Conservation (phyloP, 2,329 filamentous ascomycete genomes). For the Mollisiaceae sp. region DNA sequence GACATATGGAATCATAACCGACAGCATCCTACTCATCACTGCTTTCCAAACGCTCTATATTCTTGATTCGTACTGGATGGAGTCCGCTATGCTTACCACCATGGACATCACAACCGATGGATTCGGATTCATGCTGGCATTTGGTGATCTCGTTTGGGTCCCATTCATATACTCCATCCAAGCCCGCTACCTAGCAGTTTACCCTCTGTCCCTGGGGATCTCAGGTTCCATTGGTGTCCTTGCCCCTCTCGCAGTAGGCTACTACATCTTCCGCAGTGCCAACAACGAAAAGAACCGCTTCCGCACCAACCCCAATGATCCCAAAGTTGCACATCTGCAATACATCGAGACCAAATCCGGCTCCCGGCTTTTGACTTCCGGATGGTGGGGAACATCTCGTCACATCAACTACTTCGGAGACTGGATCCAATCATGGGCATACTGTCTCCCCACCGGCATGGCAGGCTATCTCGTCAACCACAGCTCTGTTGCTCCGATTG, state of each 20-base stretch:
- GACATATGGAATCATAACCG: constrained; percentile 80
- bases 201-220: constrained; percentile 79
- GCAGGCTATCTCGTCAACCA: constrained; percentile 77
- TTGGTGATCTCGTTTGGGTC: constrained; percentile 92
- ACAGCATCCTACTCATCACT: constrained; percentile 83
- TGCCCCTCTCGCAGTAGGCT: constrained; percentile 73
- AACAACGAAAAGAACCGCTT: constrained; percentile 97
- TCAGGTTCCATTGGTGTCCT: constrained; percentile 68
- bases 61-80: constrained; percentile 84
- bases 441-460: constrained; percentile 83
- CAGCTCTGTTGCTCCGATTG: constrained; percentile 54
- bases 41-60: constrained; percentile 81
- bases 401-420: constrained; percentile 98
- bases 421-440: constrained; percentile 93
- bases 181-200: constrained; percentile 80
- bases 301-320: constrained; percentile 83
- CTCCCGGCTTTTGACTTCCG: constrained; percentile 79
- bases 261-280: constrained; percentile 89
- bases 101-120: constrained; percentile 95
- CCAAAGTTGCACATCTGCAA: constrained; percentile 77
- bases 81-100: constrained; percentile 86
- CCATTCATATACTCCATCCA: constrained; percentile 89
- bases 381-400: constrained; percentile 91
- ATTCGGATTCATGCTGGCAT: constrained; percentile 93
- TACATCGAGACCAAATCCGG: constrained; percentile 86